phyloP scores from a whole-genome alignment of 2,329 filamentous ascomycete genomes.

The Falciphora oryzae region DNA sequence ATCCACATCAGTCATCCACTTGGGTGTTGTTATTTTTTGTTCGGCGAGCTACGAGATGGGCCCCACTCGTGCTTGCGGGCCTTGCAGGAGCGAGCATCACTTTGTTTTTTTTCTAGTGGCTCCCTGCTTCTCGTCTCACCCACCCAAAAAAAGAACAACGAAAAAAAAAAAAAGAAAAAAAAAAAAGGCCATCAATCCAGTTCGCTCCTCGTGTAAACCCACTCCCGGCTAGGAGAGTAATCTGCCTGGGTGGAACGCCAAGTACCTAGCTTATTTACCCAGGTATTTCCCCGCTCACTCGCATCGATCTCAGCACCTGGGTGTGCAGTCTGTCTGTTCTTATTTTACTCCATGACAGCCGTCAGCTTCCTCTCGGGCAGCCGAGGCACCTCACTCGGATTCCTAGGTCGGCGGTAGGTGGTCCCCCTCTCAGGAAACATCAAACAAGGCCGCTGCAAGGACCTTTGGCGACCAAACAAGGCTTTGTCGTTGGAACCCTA shows the following conservation, averaged over 20 bases:
- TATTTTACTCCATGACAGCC: not conserved
- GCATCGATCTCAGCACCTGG: not conserved
- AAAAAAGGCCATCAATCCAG: too few species aligned
- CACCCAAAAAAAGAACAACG: not conserved
- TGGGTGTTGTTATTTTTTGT: too few species aligned
- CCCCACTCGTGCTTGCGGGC: not conserved
- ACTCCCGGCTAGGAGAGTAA: too few species aligned
- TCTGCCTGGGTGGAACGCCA: too few species aligned
- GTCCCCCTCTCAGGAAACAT: not conserved
- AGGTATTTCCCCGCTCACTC: not conserved
- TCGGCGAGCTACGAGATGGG: not conserved
- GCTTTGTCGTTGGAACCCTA: not conserved
- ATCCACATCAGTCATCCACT: not conserved
- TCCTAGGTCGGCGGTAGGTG: not conserved
- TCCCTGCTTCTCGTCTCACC: not conserved
- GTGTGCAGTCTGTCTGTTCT: not conserved
- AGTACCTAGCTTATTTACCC: not conserved
- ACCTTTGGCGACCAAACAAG: not conserved
- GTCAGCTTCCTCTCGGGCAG: not conserved
- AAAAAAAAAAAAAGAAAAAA: too few species aligned
- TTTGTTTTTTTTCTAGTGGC: not conserved
- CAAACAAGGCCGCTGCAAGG: not conserved
- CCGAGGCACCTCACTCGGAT: not conserved
- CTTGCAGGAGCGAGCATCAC: not conserved
- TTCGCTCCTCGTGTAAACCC: too few species aligned